These are phyloP conservation scores for Cytospora paraplurivora DNA, from an alignment of 2,329 filamentous ascomycete species.

Conservation along the genomic window DNA sequence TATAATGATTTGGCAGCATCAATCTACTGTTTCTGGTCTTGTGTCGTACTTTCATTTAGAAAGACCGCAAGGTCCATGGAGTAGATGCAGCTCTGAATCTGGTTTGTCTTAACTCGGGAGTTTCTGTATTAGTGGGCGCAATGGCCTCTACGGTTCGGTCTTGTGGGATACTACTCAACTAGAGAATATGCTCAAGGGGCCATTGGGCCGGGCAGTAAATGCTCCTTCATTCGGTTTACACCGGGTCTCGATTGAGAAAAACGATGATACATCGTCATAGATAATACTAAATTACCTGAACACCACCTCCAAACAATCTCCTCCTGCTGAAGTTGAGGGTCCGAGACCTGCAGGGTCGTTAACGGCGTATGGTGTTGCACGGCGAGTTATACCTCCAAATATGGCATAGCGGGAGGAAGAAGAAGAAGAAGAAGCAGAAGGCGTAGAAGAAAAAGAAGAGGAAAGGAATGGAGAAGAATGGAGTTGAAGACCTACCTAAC, in stretches of 20 bases:
- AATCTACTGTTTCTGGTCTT: neutral
- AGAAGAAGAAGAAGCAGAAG: neutral
- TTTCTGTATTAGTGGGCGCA: neutral
- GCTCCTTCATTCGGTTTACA: too few species aligned
- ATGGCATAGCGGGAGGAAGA: too few species aligned
- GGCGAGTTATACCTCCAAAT: too few species aligned
- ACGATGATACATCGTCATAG: too few species aligned
- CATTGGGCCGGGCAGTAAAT: neutral
- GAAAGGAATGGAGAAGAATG: neutral
- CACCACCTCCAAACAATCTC: too few species aligned
- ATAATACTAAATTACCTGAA: too few species aligned
- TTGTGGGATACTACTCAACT: neutral
- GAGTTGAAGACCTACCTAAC: neutral
- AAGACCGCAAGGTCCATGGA: slow-evolving; percentile 14
- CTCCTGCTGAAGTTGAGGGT: too few species aligned
- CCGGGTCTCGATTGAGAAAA: too few species aligned
- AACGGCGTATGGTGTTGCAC: too few species aligned
- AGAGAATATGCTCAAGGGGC: neutral
- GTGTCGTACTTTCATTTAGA: slow-evolving; percentile 6
- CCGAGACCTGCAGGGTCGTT: too few species aligned
- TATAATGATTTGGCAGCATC: neutral
- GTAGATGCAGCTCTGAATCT: neutral
- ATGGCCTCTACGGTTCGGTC: neutral
- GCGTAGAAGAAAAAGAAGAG: neutral
- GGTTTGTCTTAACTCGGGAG: neutral